Percentiles rank a stretch among this genome's conserved stretches.
Evolutionary conservation across 768 basidiomycete species (phyloP).

Genomic region (Trametes coccinea): DNA sequence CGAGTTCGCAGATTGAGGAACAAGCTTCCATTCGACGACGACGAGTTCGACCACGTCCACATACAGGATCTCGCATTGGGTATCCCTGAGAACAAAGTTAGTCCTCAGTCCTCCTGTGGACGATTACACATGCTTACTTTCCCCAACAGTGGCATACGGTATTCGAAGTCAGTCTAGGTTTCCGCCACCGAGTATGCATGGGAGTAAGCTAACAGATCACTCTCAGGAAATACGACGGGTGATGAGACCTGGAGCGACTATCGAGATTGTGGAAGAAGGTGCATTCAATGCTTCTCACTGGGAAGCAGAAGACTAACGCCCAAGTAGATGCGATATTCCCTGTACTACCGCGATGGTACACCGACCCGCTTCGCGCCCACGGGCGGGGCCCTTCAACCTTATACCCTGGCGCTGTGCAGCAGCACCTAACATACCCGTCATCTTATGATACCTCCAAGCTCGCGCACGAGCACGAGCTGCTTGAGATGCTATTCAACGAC

Average conservation of each 20-base stretch:
- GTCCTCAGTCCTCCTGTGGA: slow-evolving; percentile 1
- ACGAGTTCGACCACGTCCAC: slow-evolving; percentile 82
- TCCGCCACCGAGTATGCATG: neutral
- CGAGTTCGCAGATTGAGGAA: slow-evolving; percentile 58
- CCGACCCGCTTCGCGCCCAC: slow-evolving; percentile 59
- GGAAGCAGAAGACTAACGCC: too few species aligned
- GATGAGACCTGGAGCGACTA: slow-evolving; percentile 64
- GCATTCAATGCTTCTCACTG: slow-evolving; percentile 17
- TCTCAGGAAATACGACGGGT: slow-evolving; percentile 71
- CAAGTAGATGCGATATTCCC: slow-evolving; percentile 71
- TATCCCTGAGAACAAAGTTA: slow-evolving; percentile 74
- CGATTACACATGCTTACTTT: neutral
- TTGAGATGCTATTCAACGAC: slow-evolving; percentile 65
- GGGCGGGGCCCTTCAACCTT: slow-evolving; percentile 40
- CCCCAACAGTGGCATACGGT: slow-evolving; percentile 59
- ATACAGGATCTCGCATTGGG: slow-evolving; percentile 42
- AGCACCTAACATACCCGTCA: slow-evolving; percentile 6
- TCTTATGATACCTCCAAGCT: slow-evolving; percentile 10
- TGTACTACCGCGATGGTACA: slow-evolving; percentile 76
- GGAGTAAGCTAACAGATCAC: neutral
- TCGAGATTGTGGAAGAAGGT: slow-evolving; percentile 79
- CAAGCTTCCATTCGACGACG: slow-evolving; percentile 77
- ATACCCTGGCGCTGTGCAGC: slow-evolving; percentile 55
- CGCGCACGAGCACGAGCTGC: slow-evolving; percentile 66
- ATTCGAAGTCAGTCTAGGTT: slow-evolving; percentile 52